Conservation (phyloP, 257 asterid genomes). For the Cordia subcordata region DNA sequence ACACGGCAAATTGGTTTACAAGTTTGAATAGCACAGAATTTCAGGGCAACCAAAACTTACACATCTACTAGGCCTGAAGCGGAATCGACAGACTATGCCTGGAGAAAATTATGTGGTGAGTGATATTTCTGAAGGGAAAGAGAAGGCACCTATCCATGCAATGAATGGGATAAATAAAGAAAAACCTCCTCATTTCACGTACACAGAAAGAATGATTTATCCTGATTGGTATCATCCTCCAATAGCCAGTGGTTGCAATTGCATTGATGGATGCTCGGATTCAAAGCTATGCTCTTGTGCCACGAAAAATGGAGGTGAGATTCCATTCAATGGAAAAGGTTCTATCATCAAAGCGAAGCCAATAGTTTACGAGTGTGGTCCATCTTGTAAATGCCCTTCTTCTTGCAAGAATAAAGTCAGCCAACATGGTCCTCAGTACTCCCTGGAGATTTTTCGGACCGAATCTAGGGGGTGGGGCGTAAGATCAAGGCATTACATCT, state of each 20-base stretch:
- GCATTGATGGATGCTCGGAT: conserved; percentile 40
- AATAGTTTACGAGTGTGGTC: conserved; percentile 47
- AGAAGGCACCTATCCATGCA: conserved; percentile 26
- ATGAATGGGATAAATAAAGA: conserved; percentile 33
- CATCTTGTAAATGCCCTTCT: conserved; percentile 47
- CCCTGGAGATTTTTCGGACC: conserved; percentile 42
- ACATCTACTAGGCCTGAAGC: not conserved
- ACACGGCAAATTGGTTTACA: conserved; percentile 25
- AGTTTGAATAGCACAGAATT: conserved; percentile 38
- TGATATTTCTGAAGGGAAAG: conserved; percentile 46
- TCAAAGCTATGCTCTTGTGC: conserved; percentile 28
- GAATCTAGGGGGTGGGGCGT: conserved; percentile 48
- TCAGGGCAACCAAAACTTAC: conserved; percentile 22
- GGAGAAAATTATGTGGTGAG: conserved; percentile 10
- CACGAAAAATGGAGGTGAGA: conserved; percentile 39
- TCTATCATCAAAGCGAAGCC: conserved; percentile 12
- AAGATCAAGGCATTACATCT: conserved; percentile 29
- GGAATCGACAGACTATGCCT: not conserved
- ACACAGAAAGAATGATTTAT: conserved; percentile 23
- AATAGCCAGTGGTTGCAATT: conserved; percentile 27
- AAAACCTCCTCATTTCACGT: conserved; percentile 34
- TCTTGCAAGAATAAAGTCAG: conserved; percentile 48
- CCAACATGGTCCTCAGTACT: conserved; percentile 35
- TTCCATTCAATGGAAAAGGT: conserved; percentile 46
- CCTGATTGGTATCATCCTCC: conserved; percentile 23